Base-by-base conservation (phyloP, 2,329 filamentous ascomycete species). In the Fusarium odoratissimum region DNA sequence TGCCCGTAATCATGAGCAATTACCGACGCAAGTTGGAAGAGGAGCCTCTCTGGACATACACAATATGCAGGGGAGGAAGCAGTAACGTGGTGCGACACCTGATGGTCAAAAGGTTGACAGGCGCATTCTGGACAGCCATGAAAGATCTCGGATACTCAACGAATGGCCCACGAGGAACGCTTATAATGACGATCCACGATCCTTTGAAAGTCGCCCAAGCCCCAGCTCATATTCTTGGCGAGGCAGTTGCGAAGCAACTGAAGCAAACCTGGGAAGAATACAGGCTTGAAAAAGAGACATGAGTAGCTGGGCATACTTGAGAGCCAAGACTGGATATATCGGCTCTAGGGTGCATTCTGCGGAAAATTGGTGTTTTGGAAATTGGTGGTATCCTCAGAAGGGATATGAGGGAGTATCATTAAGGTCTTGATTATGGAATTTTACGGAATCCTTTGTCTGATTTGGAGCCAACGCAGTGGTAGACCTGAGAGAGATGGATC, bases 31-130 rank as follows among this genome's bases (percentile, higher is more conserved):
- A 76, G 62, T 25, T 72, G 7, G 56, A 56, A 14, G 68, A 79
- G 28, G 65, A 79, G 42, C 78, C 80, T 35, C 70, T 83, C 21
- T 83, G 82, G 82, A 61, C 82, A 13, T 72, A 80, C 44, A 67
- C 75, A 5, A 75, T 77, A 25, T 33, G 33, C 23, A 37, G 54
- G 16, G 61, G 63, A 6, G 67, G 57, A 14, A 52, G 55, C 13
- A 64, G 68, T 14, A 64, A 73, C 11, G 71, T 82, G 8, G 79
- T 82, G 30, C 75, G 76, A 35, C 68, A 58, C 25, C 56, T 77
- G 23, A 73, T 76, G 16, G 66, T 71, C 63, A 69, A 76, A 38
- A 75, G 78, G 31, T 19, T 83, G 38, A 74, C 73, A 21, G 52
- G 67, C 12, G 76, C 76, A 31, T 61, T 82, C 23, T 80, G 78